Evolutionary conservation across 495 filamentous ascomycete genomes (phyloP), one percentile per base, ranked within the genome.

Genomic region (Glutinoglossum americanum): DNA sequence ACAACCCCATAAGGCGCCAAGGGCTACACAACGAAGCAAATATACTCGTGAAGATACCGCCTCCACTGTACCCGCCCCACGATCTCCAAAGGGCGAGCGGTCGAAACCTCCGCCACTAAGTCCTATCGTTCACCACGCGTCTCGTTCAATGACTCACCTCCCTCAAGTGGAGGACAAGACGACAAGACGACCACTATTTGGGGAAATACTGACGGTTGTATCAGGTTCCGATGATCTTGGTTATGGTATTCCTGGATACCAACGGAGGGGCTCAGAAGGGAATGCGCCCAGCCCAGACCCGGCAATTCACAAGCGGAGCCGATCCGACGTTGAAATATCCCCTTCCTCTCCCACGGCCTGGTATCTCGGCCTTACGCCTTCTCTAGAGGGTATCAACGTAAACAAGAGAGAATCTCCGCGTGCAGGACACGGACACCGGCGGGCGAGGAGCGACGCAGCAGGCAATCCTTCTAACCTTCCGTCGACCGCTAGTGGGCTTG

Each of bases 321-420:
- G 59, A 51, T 68, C 65, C 10, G 60, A 67, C 61, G 41, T 68
- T 58, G 64, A 66, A 44, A 56, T 65, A 7, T 70, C 75, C 3
- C 73, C 73, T 13, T 70, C 77, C 54, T 79, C 79, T 1, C 76
- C 75, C 1, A 74, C 74, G 27, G 74, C 76, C 23, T 79, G 76
- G 76, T 79, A 78, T 63, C 66, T 73, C 17, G 73, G 73, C 26
- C 66, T 67, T 19, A 70, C 70, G 19, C 69, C 72, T 51, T 73
- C 73, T 53, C 60, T 76, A 11, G 74, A 78, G 57, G 71, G 70
- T 23, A 72, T 76, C 23, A 68, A 73, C 41, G 33, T 53, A n/a
- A 23, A 44, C 44, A 45, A 27, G n/a, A 67, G 61, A 51, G 58
- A 65, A 49, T 54, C 63, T 35, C 47, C 62, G 47, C 59, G 57